phyloP scores from a whole-genome alignment of 192 early-diverging fungal genomes.

The Rhizophlyctis rosea region DNA sequence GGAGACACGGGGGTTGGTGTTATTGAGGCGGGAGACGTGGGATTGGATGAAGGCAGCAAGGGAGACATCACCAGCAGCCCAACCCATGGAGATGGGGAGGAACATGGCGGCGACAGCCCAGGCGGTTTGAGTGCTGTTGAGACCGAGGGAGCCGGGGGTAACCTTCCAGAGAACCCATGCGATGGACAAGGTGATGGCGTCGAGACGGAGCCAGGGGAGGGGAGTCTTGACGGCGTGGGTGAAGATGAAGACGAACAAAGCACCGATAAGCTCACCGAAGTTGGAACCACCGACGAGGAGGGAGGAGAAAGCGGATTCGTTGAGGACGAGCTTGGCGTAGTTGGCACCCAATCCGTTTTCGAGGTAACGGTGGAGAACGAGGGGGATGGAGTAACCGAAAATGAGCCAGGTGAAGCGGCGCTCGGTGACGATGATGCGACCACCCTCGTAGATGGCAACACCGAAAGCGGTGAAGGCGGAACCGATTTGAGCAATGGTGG shows the following conservation, averaged over 20 bases:
- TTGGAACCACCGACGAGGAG: conserved; percentile 58
- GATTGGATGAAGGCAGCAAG: conserved; percentile 39
- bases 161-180: conserved; percentile 22
- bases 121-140: conserved; percentile 30
- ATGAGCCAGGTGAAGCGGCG: conserved; percentile 57
- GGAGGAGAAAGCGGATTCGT: conserved; percentile 39
- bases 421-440: conserved; percentile 44
- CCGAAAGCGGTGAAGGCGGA: conserved; percentile 43
- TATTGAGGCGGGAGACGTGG: conserved; percentile 25
- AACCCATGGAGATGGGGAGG: conserved; percentile 53
- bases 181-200: conserved; percentile 33
- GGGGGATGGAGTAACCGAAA: conserved; percentile 53
- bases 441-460: conserved; percentile 41
- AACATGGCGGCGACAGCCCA: conserved; percentile 49
- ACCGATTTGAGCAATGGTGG: conserved; percentile 21
- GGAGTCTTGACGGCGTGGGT: conserved; percentile 48
- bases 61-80: conserved; percentile 59
- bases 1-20: conserved; percentile 37
- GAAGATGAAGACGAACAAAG: conserved; percentile 49
- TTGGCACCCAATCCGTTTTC: conserved; percentile 48
- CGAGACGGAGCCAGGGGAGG: conserved; percentile 51
- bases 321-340: conserved; percentile 44
- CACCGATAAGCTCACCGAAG: conserved; percentile 58
- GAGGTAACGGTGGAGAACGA: conserved; percentile 57
- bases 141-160: conserved; percentile 27